Conservation (phyloP, 2,329 filamentous ascomycete genomes). For the Aureobasidium pullulans region DNA sequence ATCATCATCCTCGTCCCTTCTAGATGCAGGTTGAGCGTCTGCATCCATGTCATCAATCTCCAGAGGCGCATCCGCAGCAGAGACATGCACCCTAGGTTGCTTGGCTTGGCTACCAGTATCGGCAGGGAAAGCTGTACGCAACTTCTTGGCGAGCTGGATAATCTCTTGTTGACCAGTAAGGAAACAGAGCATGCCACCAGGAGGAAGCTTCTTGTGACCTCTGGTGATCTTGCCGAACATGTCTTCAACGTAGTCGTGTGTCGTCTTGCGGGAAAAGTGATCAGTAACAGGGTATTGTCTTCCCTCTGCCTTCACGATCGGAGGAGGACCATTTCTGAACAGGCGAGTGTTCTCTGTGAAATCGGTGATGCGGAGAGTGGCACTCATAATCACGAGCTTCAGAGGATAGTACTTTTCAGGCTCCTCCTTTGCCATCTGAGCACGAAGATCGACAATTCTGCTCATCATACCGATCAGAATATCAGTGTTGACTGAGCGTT, state of each 20-base stretch:
- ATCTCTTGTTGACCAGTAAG: conserved; percentile 94
- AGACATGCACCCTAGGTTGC: conserved; percentile 63
- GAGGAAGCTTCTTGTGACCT: conserved; percentile 83
- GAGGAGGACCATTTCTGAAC: conserved; percentile 66
- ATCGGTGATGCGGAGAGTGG: conserved; percentile 83
- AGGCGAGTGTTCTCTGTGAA: conserved; percentile 77
- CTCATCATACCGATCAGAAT: conserved; percentile 97
- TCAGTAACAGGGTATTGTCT: conserved; percentile 83
- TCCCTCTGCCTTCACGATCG: conserved; percentile 82
- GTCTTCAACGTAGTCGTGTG: conserved; percentile 84
- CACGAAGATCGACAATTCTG: conserved; percentile 76
- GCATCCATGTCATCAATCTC: conserved; percentile 82
- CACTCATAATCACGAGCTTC: conserved; percentile 97
- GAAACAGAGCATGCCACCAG: conserved; percentile 88
- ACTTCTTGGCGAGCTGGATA: conserved; percentile 65
- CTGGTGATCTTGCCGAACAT: conserved; percentile 78
- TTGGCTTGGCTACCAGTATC: conserved; percentile 42
- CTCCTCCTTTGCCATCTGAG: conserved; percentile 66
- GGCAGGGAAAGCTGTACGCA: conserved; percentile 60
- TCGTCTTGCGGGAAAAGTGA: conserved; percentile 79
- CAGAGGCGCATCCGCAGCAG: conserved; percentile 60
- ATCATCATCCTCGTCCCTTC: conserved; percentile 35
- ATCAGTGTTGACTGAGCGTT: conserved; percentile 94
- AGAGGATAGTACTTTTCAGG: conserved; percentile 61
- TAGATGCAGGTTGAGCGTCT: conserved; percentile 27